phyloP scores from a whole-genome alignment of 2,329 filamentous ascomycete genomes.

The Colletotrichum theobromicola region DNA sequence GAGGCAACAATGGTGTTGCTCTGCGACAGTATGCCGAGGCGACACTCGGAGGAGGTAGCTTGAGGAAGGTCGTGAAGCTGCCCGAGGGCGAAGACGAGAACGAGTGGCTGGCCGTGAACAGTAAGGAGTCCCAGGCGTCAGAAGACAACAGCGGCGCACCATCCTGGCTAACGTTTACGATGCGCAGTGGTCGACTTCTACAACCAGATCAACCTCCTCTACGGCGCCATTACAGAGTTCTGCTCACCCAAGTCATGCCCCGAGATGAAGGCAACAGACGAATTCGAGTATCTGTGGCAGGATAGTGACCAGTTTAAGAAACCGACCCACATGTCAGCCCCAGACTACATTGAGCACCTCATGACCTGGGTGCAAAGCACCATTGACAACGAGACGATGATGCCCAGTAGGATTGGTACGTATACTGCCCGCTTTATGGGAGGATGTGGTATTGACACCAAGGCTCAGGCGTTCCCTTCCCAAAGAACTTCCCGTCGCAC shows the following conservation, averaged over 20 bases:
- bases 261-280: slow-evolving; percentile 99
- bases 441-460: slow-evolving; percentile 10
- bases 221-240: slow-evolving; percentile 98
- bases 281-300: slow-evolving; percentile 99
- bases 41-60: slow-evolving; percentile 90
- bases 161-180: slow-evolving; percentile 29
- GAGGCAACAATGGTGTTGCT: slow-evolving; percentile 83
- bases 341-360: slow-evolving; percentile 96
- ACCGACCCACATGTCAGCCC: slow-evolving; percentile 97
- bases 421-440: not conserved
- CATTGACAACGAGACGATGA: slow-evolving; percentile 93
- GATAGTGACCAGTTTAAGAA: slow-evolving; percentile 92
- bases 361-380: slow-evolving; percentile 97
- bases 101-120: slow-evolving; percentile 98
- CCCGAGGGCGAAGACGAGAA: slow-evolving; percentile 97
- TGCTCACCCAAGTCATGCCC: slow-evolving; percentile 97
- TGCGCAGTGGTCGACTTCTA: slow-evolving; percentile 95
- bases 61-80: slow-evolving; percentile 95
- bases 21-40: slow-evolving; percentile 98
- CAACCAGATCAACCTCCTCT: slow-evolving; percentile 99
- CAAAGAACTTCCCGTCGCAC: slow-evolving; percentile 86
- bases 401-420: slow-evolving; percentile 89
- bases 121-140: slow-evolving; percentile 54
- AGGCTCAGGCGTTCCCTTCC: slow-evolving; percentile 81
- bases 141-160: not conserved